Evolutionary conservation across 192 early-diverging fungal species (phyloP), one percentile per base, ranked within the genome.

Genomic region (Allomyces macrogynus): DNA sequence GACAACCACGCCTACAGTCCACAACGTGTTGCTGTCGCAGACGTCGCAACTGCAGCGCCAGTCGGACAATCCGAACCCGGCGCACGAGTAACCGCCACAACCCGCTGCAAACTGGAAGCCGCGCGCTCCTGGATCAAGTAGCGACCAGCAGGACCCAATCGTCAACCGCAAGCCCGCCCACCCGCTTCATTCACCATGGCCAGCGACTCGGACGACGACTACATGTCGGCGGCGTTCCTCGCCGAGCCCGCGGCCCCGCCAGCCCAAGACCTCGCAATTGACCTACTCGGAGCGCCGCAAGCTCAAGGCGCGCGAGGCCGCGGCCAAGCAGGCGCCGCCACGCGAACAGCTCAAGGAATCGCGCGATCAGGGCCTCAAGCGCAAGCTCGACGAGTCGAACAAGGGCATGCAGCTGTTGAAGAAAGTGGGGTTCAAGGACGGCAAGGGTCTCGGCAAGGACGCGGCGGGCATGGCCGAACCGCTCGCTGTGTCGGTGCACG

Each of bases 391-490:
- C 20, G 49, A 14, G 16, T 57, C 49, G 12, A 57, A 81, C 66
- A 77, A 77, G 63, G 80, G 80, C 23, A 77, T 77, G 77, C 72
- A 76, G 20, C 77, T 81, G 74, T 26, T 81, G 40, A 73, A 77
- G 68, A 78, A 78, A 23, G 79, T 81, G 80, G 80, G 80, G 0
- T 81, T 79, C 71, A 78, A 78, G 79, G 76, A 80, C 16, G 71
- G 63, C 22, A 1, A 27, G 8, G 14, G 12, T 1, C 49, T 57
- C 49, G 49, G 49, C 20, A 57, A 57, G 20, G 49, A 57, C 20
- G 49, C 16, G 16, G 16, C 12, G 49, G 49, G 49, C 49, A 57
- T 57, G 20, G 49, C 49, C 20, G 49, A 57, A n/a, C 49, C 49
- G 49, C 49, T 57, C 49, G 49, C 49, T n/a, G 49, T 57, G 3